Percentiles rank a stretch among this genome's conserved stretches.
Evolutionary conservation across 768 basidiomycete genomes (phyloP).

Genomic region (Naganishia kalamii): DNA sequence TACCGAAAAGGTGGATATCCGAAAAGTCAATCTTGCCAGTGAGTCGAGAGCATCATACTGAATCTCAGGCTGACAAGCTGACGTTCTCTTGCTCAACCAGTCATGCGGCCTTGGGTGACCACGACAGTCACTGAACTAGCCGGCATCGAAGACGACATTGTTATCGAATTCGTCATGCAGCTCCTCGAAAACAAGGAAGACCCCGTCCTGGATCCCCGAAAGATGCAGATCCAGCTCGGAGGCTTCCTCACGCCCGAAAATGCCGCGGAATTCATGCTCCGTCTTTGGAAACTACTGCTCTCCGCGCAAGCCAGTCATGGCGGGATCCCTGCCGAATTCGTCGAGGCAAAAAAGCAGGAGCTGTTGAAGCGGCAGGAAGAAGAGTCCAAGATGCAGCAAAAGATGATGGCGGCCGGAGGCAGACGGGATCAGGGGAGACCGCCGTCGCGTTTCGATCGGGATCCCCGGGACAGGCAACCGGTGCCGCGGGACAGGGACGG

Average conservation of each 20-base stretch:
- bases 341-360: constrained; percentile 45
- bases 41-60: neutral
- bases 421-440: constrained; percentile 5
- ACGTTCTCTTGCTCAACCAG: constrained; percentile 36
- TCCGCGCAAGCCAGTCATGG: constrained; percentile 84
- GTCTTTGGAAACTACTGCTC: constrained; percentile 83
- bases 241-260: constrained; percentile 65
- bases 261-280: constrained; percentile 77
- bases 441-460: constrained; percentile 7
- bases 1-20: constrained; percentile 89
- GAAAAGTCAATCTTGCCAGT: constrained; percentile 76
- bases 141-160: constrained; percentile 90
- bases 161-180: constrained; percentile 93
- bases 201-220: constrained; percentile 88
- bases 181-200: constrained; percentile 77
- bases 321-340: constrained; percentile 71
- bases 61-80: neutral
- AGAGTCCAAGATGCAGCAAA: constrained; percentile 26
- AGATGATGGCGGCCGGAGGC: constrained; percentile 18
- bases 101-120: constrained; percentile 93
- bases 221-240: constrained; percentile 89
- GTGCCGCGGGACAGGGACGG: constrained; percentile 18
- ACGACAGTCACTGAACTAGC: constrained; percentile 75
- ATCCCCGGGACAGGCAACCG: constrained; percentile 10
- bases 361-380: constrained; percentile 33